Evolutionary conservation across 179 eudicot species (phyloP).

Genomic region (Beta lomatogona): DNA sequence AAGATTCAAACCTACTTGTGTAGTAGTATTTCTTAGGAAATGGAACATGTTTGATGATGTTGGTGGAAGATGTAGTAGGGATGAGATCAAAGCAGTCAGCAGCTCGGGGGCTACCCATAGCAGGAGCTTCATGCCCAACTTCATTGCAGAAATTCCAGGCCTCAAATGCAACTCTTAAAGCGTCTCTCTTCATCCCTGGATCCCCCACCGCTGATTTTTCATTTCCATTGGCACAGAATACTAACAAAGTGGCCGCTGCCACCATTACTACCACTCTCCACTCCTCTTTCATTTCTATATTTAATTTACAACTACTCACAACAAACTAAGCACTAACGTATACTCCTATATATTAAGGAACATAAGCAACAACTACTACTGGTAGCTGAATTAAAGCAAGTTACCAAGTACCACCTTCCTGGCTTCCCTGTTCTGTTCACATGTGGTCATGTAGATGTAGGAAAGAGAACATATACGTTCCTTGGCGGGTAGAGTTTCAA

Average conservation of each 20-base stretch:
- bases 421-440: not conserved
- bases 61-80: not conserved
- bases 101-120: conserved; percentile 76
- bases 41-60: not conserved
- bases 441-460: not conserved
- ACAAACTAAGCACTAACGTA: too few relatives aligned
- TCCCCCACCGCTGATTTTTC: conserved; percentile 58
- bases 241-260: not conserved
- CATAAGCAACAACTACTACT: not conserved
- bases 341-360: not conserved
- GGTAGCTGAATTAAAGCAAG: conserved; percentile 9
- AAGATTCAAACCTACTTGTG: too few relatives aligned
- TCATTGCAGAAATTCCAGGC: conserved; percentile 88
- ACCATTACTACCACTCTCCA: conserved; percentile 1
- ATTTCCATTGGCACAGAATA: not conserved
- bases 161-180: conserved; percentile 60
- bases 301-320: too few relatives aligned
- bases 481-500: conserved; percentile 7
- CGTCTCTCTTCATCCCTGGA: conserved; percentile 68
- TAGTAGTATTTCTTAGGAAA: not conserved
- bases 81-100: conserved; percentile 75
- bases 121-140: conserved; percentile 67
- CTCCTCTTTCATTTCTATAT: not conserved
- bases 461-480: conserved; percentile 13
- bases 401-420: not conserved